These are phyloP conservation scores for Cercophora samala DNA, from an alignment of 495 filamentous ascomycete species.

Conservation along the genomic window DNA sequence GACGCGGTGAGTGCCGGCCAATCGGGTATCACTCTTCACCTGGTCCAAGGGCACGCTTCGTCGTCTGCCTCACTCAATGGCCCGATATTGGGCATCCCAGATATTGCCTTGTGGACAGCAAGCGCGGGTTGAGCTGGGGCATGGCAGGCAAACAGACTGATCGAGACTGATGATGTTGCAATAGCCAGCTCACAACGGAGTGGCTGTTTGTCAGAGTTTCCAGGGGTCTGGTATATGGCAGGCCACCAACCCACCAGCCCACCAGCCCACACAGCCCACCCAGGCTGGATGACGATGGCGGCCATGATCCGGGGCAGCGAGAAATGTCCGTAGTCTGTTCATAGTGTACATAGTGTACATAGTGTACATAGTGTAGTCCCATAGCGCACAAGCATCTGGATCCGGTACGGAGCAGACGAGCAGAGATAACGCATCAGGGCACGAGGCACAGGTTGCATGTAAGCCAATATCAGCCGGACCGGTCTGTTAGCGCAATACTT, in stretches of 20 bases:
- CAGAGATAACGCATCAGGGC: slow-evolving; percentile 19
- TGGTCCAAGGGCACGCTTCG: not conserved
- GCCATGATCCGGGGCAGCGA: not conserved
- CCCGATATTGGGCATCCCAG: not conserved
- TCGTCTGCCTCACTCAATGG: not conserved
- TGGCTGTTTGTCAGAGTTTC: slow-evolving; percentile 17
- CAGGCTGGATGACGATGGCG: not conserved
- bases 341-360: too few relatives aligned
- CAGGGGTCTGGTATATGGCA: slow-evolving; percentile 16
- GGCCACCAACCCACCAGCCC: too few relatives aligned
- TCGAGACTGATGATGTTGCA: not conserved
- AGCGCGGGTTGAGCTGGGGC: slow-evolving; percentile 13
- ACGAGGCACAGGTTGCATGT: slow-evolving; percentile 18
- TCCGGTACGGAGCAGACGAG: slow-evolving; percentile 7
- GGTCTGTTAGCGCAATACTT: slow-evolving; percentile 21
- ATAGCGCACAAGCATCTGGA: too few relatives aligned
- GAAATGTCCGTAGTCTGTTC: not conserved
- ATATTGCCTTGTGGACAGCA: slow-evolving; percentile 10
- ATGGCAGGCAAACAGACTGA: not conserved
- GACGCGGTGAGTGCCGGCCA: slow-evolving; percentile 11
- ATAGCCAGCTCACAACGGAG: not conserved
- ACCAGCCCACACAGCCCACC: not conserved
- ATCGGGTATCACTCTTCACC: slow-evolving; percentile 13
- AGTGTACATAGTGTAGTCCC: too few relatives aligned
- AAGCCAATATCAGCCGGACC: slow-evolving; percentile 18